Evolutionary conservation across 495 filamentous ascomycete genomes (phyloP), one percentile per base, ranked within the genome.

Genomic region (Xylaria nigripes): DNA sequence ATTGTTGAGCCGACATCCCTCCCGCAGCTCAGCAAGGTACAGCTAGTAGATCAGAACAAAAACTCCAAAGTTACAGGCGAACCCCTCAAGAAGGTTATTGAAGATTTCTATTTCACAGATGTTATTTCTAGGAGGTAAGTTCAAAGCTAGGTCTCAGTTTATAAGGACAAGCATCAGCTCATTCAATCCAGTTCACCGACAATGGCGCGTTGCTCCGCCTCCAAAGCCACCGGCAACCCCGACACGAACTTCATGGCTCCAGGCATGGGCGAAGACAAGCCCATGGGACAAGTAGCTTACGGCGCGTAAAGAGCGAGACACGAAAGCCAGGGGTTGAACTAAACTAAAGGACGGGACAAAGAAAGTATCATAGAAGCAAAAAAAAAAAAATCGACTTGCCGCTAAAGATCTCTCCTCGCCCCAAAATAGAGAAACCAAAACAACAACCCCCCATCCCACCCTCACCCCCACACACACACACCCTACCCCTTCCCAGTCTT

Each of bases 81-180:
- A 63, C 82, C 85, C 2, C 78, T 98, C 66, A 87, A 81, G 75
- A 86, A 83, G 72, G 82, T 86, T 24, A 87, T 98, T 58, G 81
- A 95, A 60, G 87, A 98, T 69, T 98, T 97, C 71, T 98, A 86
- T 74, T 96, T 98, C 68, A 98, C 93, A 56, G 93, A 98, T 70
- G 80, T 84, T 19, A 96, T 98, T 65, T 93, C 89, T 10, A 85
- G 94, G 76, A 94, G 89, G 89, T 91, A 72, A 65, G 81, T 62
- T 43, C 6, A 36, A 15, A 8, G 2, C 10, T 15, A 2, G 10
- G 16, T 12, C 42, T 45, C 7, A 15, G n/a, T n/a, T 1, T 64
- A 56, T 70, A 80, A 60, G 71, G 38, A 48, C n/a, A n/a, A n/a
- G n/a, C 32, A 30, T 36, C 32, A 9, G 6, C 9, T 38, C 30